Evolutionary conservation across 2,329 filamentous ascomycete genomes (phyloP).

Genomic region (Sporothrix euskadiensis): DNA sequence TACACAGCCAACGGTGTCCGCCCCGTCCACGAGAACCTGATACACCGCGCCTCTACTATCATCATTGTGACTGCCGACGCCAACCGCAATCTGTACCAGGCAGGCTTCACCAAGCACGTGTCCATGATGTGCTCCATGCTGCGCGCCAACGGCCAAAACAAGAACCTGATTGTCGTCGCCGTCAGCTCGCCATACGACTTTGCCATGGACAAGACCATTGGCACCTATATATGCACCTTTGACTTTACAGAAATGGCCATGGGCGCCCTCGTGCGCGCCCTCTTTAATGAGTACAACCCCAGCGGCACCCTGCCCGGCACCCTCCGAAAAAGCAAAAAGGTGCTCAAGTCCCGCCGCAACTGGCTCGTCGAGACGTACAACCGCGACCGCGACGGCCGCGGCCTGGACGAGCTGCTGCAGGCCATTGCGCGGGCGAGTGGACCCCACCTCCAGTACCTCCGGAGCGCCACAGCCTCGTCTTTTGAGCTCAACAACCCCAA

Average conservation of each 20-base stretch:
- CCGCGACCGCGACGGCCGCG: constrained; percentile 70
- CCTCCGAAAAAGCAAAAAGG: constrained; percentile 81
- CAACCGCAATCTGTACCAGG: constrained; percentile 89
- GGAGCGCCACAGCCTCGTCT: constrained; percentile 67
- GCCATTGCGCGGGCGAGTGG: constrained; percentile 67
- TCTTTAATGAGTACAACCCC: constrained; percentile 73
- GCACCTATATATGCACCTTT: constrained; percentile 92
- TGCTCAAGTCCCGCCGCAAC: constrained; percentile 84
- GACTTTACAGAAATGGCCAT: constrained; percentile 94
- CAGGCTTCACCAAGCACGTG: constrained; percentile 93
- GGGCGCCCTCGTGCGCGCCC: constrained; percentile 75
- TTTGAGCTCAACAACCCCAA: constrained; percentile 69
- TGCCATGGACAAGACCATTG: constrained; percentile 85
- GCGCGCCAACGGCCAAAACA: constrained; percentile 74
- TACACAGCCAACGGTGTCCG: constrained; percentile 92
- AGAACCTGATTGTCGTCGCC: constrained; percentile 85
- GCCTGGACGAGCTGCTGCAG: constrained; percentile 73
- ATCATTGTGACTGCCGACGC: constrained; percentile 92
- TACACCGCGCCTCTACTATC: constrained; percentile 82
- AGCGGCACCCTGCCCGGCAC: constrained; percentile 67
- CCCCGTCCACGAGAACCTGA: constrained; percentile 89
- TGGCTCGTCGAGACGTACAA: constrained; percentile 94
- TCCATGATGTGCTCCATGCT: constrained; percentile 92
- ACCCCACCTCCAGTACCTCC: constrained; percentile 68
- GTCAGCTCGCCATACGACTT: constrained; percentile 97